These are phyloP conservation scores for Tubosaeta sp. DNA, from an alignment of 768 basidiomycete species.

Conservation along the genomic window DNA sequence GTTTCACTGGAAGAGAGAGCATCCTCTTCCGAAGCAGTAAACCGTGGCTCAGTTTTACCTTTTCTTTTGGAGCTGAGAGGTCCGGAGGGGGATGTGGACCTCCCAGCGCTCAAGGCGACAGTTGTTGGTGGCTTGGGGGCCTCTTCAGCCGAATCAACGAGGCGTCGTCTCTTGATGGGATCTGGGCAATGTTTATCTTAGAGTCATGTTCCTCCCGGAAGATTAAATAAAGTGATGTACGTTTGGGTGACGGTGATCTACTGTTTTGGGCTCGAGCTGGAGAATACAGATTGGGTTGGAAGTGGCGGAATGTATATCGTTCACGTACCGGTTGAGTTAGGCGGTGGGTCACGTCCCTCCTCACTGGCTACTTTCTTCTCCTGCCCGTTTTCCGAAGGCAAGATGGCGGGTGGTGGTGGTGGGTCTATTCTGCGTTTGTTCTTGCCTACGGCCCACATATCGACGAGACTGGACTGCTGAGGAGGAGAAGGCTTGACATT, in stretches of 20 bases:
- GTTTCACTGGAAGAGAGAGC: slow-evolving; percentile 30
- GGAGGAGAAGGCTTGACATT: slow-evolving; percentile 60
- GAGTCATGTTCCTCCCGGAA: neutral
- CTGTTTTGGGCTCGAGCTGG: slow-evolving; percentile 39
- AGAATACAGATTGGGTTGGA: slow-evolving; percentile 4
- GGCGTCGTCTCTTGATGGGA: slow-evolving; percentile 48
- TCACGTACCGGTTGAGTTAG: slow-evolving; percentile 11
- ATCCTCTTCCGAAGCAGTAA: slow-evolving; percentile 25
- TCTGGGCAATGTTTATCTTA: slow-evolving; percentile 14
- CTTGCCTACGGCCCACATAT: slow-evolving; percentile 65
- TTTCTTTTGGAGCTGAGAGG: slow-evolving; percentile 10
- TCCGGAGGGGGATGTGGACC: neutral
- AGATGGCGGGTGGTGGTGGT: slow-evolving; percentile 14
- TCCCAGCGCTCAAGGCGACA: neutral
- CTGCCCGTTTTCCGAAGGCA: slow-evolving; percentile 23
- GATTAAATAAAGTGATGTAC: slow-evolving; percentile 5
- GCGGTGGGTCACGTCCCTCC: slow-evolving; percentile 3
- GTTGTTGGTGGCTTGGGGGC: neutral
- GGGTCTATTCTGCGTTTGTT: slow-evolving; percentile 27
- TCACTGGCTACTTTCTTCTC: slow-evolving; percentile 20
- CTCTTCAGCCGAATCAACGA: slow-evolving; percentile 55
- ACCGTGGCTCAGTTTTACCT: slow-evolving; percentile 15
- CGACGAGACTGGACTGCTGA: slow-evolving; percentile 74
- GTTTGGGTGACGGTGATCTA: slow-evolving; percentile 18
- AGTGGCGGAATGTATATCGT: neutral